These are phyloP conservation scores for Ustilago loliicola DNA, from an alignment of 1,284 basidiomycete genomes.

Conservation along the genomic window DNA sequence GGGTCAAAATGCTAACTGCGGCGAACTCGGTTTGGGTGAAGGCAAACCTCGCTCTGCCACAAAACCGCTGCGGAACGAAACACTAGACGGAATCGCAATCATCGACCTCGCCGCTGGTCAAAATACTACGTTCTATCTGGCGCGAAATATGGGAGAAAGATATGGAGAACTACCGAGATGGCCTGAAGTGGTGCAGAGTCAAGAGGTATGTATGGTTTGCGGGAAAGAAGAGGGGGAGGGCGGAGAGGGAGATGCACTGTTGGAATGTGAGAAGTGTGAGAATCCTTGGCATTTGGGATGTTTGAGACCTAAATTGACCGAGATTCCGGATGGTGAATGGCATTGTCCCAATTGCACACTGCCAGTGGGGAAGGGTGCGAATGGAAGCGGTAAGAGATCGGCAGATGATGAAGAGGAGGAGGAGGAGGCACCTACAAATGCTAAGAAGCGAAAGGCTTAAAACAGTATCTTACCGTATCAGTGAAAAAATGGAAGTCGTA, in stretches of 20 bases:
- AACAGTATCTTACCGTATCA: neutral
- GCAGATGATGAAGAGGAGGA: conserved; percentile 26
- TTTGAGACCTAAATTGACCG: conserved; percentile 81
- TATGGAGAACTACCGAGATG: conserved; percentile 65
- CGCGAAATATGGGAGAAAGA: conserved; percentile 75
- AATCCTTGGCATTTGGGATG: conserved; percentile 87
- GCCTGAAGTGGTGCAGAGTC: conserved; percentile 75
- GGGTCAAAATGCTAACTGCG: conserved; percentile 81
- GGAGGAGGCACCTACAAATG: conserved; percentile 17
- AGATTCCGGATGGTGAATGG: conserved; percentile 80
- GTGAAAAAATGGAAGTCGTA: conserved; percentile 18
- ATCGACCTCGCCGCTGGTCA: conserved; percentile 85
- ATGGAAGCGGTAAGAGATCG: conserved; percentile 21
- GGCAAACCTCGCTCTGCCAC: conserved; percentile 87
- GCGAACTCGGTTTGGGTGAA: conserved; percentile 84
- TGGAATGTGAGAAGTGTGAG: conserved; percentile 79
- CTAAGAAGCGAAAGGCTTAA: conserved; percentile 31
- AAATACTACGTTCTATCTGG: conserved; percentile 82
- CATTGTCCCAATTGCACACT: conserved; percentile 58
- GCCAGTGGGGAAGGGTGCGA: conserved; percentile 11
- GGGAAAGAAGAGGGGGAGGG: conserved; percentile 76
- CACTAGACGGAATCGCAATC: conserved; percentile 81
- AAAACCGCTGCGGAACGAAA: conserved; percentile 81
- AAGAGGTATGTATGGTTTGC: conserved; percentile 81
- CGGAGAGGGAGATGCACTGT: conserved; percentile 53